phyloP scores from a whole-genome alignment of 768 basidiomycete species.

The Termitomyces eurrhizus region DNA sequence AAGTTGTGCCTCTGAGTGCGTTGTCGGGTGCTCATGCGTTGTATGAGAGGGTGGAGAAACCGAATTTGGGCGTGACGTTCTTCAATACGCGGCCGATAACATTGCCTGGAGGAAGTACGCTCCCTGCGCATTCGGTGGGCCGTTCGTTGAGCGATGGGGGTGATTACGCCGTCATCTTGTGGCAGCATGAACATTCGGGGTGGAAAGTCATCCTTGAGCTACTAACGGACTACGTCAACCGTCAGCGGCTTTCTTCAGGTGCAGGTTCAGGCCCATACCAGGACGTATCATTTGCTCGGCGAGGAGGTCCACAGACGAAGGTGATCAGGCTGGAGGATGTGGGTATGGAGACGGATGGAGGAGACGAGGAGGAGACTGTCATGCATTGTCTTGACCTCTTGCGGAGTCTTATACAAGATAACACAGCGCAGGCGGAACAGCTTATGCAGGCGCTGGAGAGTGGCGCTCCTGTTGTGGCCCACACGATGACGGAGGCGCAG shows the following conservation, averaged over 20 bases:
- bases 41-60: slow-evolving; percentile 67
- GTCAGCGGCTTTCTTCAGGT: slow-evolving; percentile 40
- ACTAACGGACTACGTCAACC: slow-evolving; percentile 70
- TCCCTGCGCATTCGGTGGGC: slow-evolving; percentile 66
- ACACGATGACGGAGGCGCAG: slow-evolving; percentile 47
- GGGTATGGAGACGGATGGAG: slow-evolving; percentile 63
- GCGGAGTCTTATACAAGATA: slow-evolving; percentile 70
- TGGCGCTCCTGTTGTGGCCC: slow-evolving; percentile 48
- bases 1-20: slow-evolving; percentile 59
- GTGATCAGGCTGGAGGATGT: slow-evolving; percentile 60
- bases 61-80: slow-evolving; percentile 45
- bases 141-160: slow-evolving; percentile 71
- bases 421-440: slow-evolving; percentile 56
- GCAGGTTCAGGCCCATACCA: slow-evolving; percentile 33
- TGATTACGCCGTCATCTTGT: slow-evolving; percentile 67
- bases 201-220: slow-evolving; percentile 87
- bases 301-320: slow-evolving; percentile 33
- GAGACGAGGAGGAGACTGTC: slow-evolving; percentile 61
- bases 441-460: slow-evolving; percentile 68
- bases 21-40: slow-evolving; percentile 67
- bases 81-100: slow-evolving; percentile 62
- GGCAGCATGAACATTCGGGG: slow-evolving; percentile 80
- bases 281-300: slow-evolving; percentile 51
- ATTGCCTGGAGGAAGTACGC: slow-evolving; percentile 71
- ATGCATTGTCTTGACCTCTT: slow-evolving; percentile 78